phyloP scores from a whole-genome alignment of 2,329 filamentous ascomycete genomes.

The Chalaropsis ovoidea region DNA sequence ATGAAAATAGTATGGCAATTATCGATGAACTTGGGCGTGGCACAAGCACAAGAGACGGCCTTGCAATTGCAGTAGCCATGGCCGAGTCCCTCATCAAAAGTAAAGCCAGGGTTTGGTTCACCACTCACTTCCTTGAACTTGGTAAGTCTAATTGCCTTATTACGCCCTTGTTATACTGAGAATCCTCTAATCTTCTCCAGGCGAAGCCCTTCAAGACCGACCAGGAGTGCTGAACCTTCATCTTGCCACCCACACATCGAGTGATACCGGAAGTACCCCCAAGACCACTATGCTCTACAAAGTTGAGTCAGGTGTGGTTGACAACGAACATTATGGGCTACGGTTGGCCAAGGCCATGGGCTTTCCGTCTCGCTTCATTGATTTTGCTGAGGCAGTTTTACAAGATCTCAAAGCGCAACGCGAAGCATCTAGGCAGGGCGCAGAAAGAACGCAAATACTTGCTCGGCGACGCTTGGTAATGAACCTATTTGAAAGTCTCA shows the following conservation, averaged over 20 bases:
- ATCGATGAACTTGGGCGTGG: conserved; percentile 88
- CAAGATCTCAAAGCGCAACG: conserved; percentile 48
- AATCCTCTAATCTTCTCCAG: conserved; percentile 31
- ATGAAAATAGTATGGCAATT: conserved; percentile 64
- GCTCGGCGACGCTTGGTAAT: conserved; percentile 64
- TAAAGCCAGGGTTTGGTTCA: conserved; percentile 77
- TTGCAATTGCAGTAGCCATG: conserved; percentile 82
- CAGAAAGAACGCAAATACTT: conserved; percentile 47
- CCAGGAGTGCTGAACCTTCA: conserved; percentile 76
- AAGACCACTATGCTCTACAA: conserved; percentile 84
- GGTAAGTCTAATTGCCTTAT: conserved; percentile 32
- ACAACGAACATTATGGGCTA: conserved; percentile 73
- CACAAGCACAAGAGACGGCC: conserved; percentile 77
- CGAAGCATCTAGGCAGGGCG: conserved; percentile 48
- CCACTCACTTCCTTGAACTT: conserved; percentile 81
- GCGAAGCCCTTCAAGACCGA: conserved; percentile 61
- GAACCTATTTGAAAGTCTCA: conserved; percentile 59
- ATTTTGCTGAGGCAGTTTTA: conserved; percentile 57
- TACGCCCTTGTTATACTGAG: too few relatives aligned
- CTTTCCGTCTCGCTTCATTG: conserved; percentile 57
- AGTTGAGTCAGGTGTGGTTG: conserved; percentile 59
- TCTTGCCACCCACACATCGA: conserved; percentile 57
- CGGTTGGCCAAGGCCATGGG: conserved; percentile 64
- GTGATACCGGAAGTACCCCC: conserved; percentile 39
- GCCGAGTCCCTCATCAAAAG: conserved; percentile 78